These are phyloP conservation scores for Diatrype stigma DNA, from an alignment of 2,329 filamentous ascomycete genomes.

Conservation along the genomic window DNA sequence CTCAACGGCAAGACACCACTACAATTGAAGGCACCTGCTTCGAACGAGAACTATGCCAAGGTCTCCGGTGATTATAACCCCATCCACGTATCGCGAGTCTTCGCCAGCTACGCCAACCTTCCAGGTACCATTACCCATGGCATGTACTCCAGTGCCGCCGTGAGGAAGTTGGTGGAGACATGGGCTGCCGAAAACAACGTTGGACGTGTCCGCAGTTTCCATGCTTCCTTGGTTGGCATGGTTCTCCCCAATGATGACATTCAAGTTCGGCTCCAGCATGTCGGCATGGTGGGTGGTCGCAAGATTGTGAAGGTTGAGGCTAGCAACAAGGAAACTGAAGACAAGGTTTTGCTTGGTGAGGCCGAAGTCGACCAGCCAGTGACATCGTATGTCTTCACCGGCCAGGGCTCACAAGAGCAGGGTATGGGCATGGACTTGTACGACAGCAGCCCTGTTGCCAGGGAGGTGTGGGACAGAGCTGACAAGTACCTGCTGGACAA, in stretches of 20 bases:
- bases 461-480: constrained; percentile 95
- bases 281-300: constrained; percentile 95
- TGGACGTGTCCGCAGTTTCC: constrained; percentile 94
- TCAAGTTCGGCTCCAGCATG: constrained; percentile 90
- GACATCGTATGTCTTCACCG: constrained; percentile 95
- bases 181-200: constrained; percentile 99
- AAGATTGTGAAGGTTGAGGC: constrained; percentile 99
- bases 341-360: constrained; percentile 92
- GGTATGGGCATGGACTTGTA: constrained; percentile 99
- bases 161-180: constrained; percentile 92
- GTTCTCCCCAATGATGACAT: constrained; percentile 95
- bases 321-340: constrained; percentile 90
- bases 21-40: constrained; percentile 83
- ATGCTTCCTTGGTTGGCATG: constrained; percentile 96
- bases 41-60: constrained; percentile 95
- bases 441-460: constrained; percentile 85
- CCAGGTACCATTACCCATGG: constrained; percentile 97
- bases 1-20: constrained; percentile 89
- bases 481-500: constrained; percentile 99
- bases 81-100: constrained; percentile 96
- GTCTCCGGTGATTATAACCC: constrained; percentile 99
- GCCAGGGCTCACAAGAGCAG: constrained; percentile 96
- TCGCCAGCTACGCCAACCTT: constrained; percentile 91
- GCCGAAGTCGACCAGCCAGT: constrained; percentile 97
- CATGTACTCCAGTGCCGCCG: constrained; percentile 98